A percentile compares a stretch with the other conserved stretches of the same genome.
Evolutionary conservation across 2,329 filamentous ascomycete genomes (phyloP).

Genomic region (Alternaria ethzedia): DNA sequence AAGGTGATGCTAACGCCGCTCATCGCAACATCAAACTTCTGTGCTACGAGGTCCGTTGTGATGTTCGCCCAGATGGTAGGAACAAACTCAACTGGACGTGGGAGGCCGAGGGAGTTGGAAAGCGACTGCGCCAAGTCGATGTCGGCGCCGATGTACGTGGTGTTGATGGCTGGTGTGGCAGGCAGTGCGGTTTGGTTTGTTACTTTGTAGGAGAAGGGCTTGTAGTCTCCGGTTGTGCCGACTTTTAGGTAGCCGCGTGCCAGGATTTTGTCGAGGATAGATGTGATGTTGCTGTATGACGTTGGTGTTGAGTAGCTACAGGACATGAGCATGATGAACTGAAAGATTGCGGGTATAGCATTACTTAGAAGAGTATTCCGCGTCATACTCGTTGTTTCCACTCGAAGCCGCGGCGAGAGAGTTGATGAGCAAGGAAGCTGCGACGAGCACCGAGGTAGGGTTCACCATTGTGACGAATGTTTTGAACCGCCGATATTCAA

Average conservation of each 20-base stretch:
- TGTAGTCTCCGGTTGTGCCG: constrained; percentile 23
- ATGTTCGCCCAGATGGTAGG: constrained; percentile 18
- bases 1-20: constrained; percentile 21
- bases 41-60: constrained; percentile 2
- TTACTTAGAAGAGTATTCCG: background rate
- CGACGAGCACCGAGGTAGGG: background rate
- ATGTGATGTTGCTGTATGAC: constrained; percentile 6
- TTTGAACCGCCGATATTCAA: rapidly evolving
- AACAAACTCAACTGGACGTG: constrained; percentile 14
- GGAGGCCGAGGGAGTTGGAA: constrained; percentile 14
- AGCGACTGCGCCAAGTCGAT: constrained; percentile 15
- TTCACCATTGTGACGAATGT: background rate
- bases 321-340: background rate
- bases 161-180: constrained; percentile 12
- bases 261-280: constrained; percentile 14
- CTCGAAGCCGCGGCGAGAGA: background rate
- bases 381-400: background rate
- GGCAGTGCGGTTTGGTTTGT: constrained; percentile 16
- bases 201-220: constrained; percentile 21
- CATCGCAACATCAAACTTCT: constrained; percentile 21
- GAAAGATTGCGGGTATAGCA: background rate
- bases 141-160: constrained; percentile 19
- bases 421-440: background rate
- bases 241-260: constrained; percentile 21
- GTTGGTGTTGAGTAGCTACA: background rate